Evolutionary conservation across 2,329 filamentous ascomycete genomes (phyloP), one percentile per base, ranked within the genome.

Genomic region (Aspergillus hiratsukae): DNA sequence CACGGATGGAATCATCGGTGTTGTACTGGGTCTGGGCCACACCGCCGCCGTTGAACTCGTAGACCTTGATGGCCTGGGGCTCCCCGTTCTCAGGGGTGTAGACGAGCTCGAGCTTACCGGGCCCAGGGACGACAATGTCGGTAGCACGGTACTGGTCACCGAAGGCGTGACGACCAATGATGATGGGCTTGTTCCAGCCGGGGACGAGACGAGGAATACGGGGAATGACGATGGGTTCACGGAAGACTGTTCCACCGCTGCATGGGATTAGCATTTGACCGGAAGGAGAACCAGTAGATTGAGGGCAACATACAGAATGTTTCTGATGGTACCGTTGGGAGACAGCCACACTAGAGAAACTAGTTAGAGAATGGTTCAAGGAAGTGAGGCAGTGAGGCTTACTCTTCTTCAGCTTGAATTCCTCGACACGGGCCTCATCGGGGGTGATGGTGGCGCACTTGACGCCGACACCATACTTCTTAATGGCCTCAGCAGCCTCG

Each of bases 391-490:
- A 57, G 49, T 40, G n/a, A 37, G 54, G 66, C 87, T 76, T 79
- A 92, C 89, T 97, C 82, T 97, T 87, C 89, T 97, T 99, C 67
- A 99, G 85, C 75, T 97, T 92, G 79, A 97, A 99, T 79, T 97
- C 94, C 82, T 97, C 84, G 29, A 99, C 93, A 74, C 94, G 88
- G 63, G 86, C 88, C 84, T 99, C 94, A 75, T 99, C 94, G 41
- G 94, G 94, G 46, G 94, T 99, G 80, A 99, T 99, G 75, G 94
- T 99, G 64, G 94, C 94, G 78, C 94, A 99, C 84, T 99, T 99
- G 81, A 99, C 91, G 77, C 93, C 94, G 54, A 99, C 94, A 58
- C 88, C 91, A 83, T 97, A 97, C 83, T 97, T 96, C 85, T 96
- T 92, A 81, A 97, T 97, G 46, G 94, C 94, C 80, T 96, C 91